These are phyloP conservation scores for Debaryomyces subglobosus DNA, from an alignment of 1,139 yeast genomes.

Conservation along the genomic window DNA sequence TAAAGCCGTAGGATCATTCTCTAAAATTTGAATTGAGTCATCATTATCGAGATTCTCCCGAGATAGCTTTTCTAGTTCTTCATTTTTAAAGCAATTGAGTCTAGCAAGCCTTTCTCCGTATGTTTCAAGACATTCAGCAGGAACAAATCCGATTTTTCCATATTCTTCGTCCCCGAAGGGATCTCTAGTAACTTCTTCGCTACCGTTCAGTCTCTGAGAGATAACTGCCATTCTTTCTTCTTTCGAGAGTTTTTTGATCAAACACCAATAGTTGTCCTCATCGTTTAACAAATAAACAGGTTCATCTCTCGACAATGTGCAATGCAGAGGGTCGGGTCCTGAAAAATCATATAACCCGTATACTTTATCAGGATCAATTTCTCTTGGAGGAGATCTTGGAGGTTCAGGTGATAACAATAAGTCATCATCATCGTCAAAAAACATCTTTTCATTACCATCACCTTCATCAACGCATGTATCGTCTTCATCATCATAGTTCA, in stretches of 20 bases:
- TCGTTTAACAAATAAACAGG: slow-evolving; percentile 83
- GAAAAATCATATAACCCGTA: slow-evolving; percentile 86
- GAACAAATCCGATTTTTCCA: slow-evolving; percentile 84
- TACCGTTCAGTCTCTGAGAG: slow-evolving; percentile 9
- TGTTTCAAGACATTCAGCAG: slow-evolving; percentile 94
- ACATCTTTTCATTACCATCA: slow-evolving; percentile 19
- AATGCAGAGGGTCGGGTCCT: slow-evolving; percentile 95
- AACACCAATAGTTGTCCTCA: slow-evolving; percentile 96
- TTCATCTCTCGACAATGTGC: slow-evolving; percentile 78
- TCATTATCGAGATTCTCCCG: slow-evolving; percentile 16
- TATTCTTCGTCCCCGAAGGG: slow-evolving; percentile 50
- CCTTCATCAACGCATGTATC: slow-evolving; percentile 11
- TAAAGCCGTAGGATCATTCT: not conserved
- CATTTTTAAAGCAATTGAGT: slow-evolving; percentile 89
- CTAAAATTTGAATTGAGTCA: slow-evolving; percentile 1
- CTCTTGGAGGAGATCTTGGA: slow-evolving; percentile 81
- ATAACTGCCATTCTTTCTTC: slow-evolving; percentile 29
- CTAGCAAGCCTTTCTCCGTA: slow-evolving; percentile 91
- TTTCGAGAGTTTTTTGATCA: slow-evolving; percentile 65
- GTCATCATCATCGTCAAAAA: slow-evolving; percentile 23
- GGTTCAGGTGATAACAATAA: slow-evolving; percentile 56
- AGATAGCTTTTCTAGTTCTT: slow-evolving; percentile 57
- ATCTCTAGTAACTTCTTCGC: slow-evolving; percentile 20
- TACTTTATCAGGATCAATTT: slow-evolving; percentile 78
- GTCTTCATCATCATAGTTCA: slow-evolving; percentile 15